These are phyloP conservation scores for Magnaporthiopsis rhizophila DNA, from an alignment of 2,329 filamentous ascomycete species.

Conservation along the genomic window DNA sequence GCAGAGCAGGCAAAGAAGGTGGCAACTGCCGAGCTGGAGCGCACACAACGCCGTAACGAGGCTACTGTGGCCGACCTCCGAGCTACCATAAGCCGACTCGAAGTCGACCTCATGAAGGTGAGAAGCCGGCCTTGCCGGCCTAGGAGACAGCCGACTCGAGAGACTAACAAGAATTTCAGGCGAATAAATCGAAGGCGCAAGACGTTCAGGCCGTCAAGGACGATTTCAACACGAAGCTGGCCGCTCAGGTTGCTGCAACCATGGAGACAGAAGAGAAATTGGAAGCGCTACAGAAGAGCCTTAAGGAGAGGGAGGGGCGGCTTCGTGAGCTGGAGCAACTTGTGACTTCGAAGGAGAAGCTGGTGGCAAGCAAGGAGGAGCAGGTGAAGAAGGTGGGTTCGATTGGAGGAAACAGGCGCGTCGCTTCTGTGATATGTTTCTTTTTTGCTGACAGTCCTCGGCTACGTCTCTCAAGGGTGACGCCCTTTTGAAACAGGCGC, in stretches of 20 bases:
- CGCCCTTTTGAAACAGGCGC: conserved; percentile 35
- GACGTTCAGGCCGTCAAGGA: conserved; percentile 51
- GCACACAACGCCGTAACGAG: conserved; percentile 41
- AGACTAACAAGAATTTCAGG: conserved; percentile 26
- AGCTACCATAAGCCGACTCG: conserved; percentile 51
- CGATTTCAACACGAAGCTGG: conserved; percentile 34
- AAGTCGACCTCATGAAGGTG: conserved; percentile 52
- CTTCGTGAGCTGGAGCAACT: conserved; percentile 13
- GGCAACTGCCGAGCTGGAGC: conserved; percentile 40
- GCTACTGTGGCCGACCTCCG: conserved; percentile 57
- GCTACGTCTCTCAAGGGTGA: conserved; percentile 20
- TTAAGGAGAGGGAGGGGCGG: conserved; percentile 16
- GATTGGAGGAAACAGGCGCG: neutral
- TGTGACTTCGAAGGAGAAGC: conserved; percentile 25
- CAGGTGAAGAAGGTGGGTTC: conserved; percentile 20
- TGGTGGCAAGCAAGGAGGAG: conserved; percentile 18
- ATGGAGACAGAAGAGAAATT: conserved; percentile 14
- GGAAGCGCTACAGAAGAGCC: conserved; percentile 21
- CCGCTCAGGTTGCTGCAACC: conserved; percentile 15
- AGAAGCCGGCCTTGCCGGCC: neutral
- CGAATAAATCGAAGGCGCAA: conserved; percentile 50
- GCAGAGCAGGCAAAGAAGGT: conserved; percentile 36
- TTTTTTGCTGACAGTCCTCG: neutral
- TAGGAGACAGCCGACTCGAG: neutral
- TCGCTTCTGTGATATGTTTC: neutral